phyloP scores from a whole-genome alignment of 495 filamentous ascomycete genomes.

The Talaromyces wortmannii region DNA sequence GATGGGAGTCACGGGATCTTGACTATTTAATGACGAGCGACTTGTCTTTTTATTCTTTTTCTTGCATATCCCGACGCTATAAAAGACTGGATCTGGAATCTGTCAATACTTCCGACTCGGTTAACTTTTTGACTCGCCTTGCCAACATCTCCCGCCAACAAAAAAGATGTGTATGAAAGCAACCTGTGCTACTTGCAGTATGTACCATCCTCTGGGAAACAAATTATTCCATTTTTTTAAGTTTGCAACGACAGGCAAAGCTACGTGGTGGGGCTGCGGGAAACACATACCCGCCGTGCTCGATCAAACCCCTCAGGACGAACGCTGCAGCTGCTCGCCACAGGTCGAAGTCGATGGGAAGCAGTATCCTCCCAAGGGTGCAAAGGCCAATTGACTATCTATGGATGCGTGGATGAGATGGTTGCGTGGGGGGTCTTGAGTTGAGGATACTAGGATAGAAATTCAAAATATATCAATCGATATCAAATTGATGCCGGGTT shows the following conservation, averaged over 20 bases:
- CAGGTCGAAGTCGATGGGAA: constrained; percentile 53
- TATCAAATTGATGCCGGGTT: no score
- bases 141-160: no score
- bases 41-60: no score
- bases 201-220: not conserved
- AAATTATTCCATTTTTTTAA: constrained; percentile 1
- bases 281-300: constrained; percentile 60
- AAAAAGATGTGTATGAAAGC: constrained; percentile 41
- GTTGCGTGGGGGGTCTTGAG: not conserved
- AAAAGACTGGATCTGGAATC: no score
- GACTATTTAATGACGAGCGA: no score
- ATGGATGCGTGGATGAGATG: not conserved
- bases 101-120: no score
- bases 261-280: constrained; percentile 68
- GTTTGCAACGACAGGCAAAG: constrained; percentile 41
- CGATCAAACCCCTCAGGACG: constrained; percentile 46
- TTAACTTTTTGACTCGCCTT: no score
- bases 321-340: constrained; percentile 59
- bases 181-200: constrained; percentile 42
- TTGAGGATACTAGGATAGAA: no score
- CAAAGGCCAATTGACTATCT: constrained; percentile 22
- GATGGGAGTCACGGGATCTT: no score
- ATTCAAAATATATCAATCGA: no score
- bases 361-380: constrained; percentile 55
- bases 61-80: no score